Conservation (phyloP, 2,329 filamentous ascomycete genomes). For the Pestalotiopsis sp. region DNA sequence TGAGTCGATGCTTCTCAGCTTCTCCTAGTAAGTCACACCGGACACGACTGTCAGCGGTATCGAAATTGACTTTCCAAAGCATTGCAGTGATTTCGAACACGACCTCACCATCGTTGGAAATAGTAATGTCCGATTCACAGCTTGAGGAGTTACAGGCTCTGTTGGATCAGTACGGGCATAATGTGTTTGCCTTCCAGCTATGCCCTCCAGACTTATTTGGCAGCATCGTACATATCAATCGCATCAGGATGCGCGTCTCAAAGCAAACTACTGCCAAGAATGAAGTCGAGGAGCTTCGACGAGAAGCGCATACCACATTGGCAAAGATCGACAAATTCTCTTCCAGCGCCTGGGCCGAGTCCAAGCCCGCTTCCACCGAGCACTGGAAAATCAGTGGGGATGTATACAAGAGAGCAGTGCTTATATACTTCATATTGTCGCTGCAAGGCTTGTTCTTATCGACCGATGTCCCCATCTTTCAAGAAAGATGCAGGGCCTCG, state of each 20-base stretch:
- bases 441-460: background rate
- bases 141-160: background rate
- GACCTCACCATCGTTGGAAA: background rate
- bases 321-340: background rate
- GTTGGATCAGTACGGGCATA: background rate
- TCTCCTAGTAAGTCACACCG: background rate
- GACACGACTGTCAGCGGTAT: background rate
- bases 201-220: slow-evolving; percentile 34
- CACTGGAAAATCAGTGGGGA: background rate
- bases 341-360: background rate
- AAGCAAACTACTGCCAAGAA: slow-evolving; percentile 13
- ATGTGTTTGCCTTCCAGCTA: slow-evolving; percentile 26
- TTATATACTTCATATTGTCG: background rate
- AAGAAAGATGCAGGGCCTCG: background rate
- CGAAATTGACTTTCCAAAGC: background rate
- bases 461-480: background rate
- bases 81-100: background rate
- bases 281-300: background rate
- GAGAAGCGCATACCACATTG: background rate
- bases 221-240: slow-evolving; percentile 37
- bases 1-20: background rate
- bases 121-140: background rate
- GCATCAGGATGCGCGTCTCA: slow-evolving; percentile 30
- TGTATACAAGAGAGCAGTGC: background rate
- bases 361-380: background rate